Base-by-base conservation (phyloP, 2,329 filamentous ascomycete species). In the Aspergillus ochraceus region DNA sequence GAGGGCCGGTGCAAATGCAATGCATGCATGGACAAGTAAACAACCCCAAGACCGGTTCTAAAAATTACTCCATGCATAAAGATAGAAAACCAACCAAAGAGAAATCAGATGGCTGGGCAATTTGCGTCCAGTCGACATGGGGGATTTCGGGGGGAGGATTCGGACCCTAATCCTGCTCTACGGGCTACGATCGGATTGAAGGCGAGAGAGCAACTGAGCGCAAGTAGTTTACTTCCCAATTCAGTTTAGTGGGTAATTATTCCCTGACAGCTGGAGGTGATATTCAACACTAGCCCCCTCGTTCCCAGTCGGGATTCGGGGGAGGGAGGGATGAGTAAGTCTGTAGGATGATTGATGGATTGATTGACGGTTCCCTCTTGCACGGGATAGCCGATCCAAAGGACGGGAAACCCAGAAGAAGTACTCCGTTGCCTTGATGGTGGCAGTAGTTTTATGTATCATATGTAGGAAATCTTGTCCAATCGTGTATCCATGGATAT, bases 11-110 rank as follows among this genome's bases (percentile, higher is more conserved):
- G 45, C 29, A 26, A 54, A 53, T 57, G 55, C 54, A 36, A 54
- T 55, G 59, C 59, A 63, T 60, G 54, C 58, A 56, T 58, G 57
- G 55, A 24, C 49, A 47, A 24, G 47, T 26, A 51, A 42, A 49
- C 57, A 5, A 36, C 49, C 47, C 47, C 20, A 49, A 29, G 39
- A 6, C 30, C 24, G 4, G 45, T 47, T 47, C 45, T 47, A 30
- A 55, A 55, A 30, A 55, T 36, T 49, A n/a, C 39, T 57, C 20
- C 39, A 20, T 29, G 47, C 46, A 42, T 19, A 39, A 45, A 19
- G 30, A 52, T 10, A n/a, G 26, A 39, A 49, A 49, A 26, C 20
- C n/a, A 17, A 17, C 22, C 6, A 3, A 24, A 47, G 3, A 11
- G 14, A 42, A 42, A 17, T 42, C 45, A 22, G 19, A 47, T 47